These are phyloP conservation scores for Neocucurbitaria cava DNA, from an alignment of 2,329 filamentous ascomycete genomes.

Conservation along the genomic window DNA sequence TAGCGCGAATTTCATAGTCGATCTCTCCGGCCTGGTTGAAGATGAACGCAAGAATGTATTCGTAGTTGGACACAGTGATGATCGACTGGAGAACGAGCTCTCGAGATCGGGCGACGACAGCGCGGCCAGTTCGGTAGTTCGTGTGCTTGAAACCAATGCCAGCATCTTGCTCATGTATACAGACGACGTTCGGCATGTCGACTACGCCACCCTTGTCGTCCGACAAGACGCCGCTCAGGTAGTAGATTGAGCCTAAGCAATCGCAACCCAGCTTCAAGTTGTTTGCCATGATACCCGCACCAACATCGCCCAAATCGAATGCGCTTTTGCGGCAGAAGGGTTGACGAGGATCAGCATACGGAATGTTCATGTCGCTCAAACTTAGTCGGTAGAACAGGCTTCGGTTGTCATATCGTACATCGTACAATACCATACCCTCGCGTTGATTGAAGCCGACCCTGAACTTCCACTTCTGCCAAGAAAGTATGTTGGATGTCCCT, in stretches of 20 bases:
- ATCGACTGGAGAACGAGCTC: slow-evolving; percentile 74
- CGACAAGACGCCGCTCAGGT: slow-evolving; percentile 65
- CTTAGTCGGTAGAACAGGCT: slow-evolving; percentile 71
- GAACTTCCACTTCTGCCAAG: slow-evolving; percentile 77
- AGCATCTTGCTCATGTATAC: slow-evolving; percentile 74
- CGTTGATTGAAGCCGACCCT: slow-evolving; percentile 72
- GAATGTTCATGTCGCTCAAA: slow-evolving; percentile 72
- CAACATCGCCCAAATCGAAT: slow-evolving; percentile 72
- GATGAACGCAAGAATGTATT: slow-evolving; percentile 75
- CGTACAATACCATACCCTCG: slow-evolving; percentile 73
- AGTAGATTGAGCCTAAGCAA: slow-evolving; percentile 73
- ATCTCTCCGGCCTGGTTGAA: slow-evolving; percentile 75
- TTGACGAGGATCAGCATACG: slow-evolving; percentile 68
- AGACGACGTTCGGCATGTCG: slow-evolving; percentile 70
- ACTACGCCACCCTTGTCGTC: slow-evolving; percentile 66
- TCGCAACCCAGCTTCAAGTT: slow-evolving; percentile 74
- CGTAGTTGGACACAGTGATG: slow-evolving; percentile 75
- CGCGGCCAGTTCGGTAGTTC: slow-evolving; percentile 71
- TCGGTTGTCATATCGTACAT: slow-evolving; percentile 69
- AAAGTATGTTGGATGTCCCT: slow-evolving; percentile 62
- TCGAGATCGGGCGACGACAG: slow-evolving; percentile 68
- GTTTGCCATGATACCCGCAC: slow-evolving; percentile 72
- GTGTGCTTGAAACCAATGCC: slow-evolving; percentile 76
- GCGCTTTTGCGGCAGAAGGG: slow-evolving; percentile 72
- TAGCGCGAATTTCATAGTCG: slow-evolving; percentile 71